phyloP scores from a whole-genome alignment of 2,329 filamentous ascomycete genomes.

The Arthrobotrys musiformis region DNA sequence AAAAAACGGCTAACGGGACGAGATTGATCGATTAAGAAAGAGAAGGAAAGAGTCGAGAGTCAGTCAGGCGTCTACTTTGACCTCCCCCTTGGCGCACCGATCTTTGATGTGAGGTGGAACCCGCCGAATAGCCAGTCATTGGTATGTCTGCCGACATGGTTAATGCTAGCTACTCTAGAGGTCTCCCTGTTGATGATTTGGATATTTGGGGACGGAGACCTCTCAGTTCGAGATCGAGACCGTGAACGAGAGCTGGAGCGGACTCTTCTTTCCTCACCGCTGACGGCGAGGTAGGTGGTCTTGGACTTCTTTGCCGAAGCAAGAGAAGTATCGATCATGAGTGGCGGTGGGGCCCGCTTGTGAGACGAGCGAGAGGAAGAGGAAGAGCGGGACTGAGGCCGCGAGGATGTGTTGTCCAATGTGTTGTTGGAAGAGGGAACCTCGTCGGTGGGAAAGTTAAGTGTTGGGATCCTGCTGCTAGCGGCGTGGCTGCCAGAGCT shows the following conservation, averaged over 20 bases:
- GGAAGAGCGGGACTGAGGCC: constrained; percentile 35
- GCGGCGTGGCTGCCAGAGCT: constrained; percentile 17
- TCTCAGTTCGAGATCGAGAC: neutral
- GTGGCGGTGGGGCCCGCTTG: constrained; percentile 28
- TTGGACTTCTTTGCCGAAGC: constrained; percentile 43
- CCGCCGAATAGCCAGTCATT: constrained; percentile 56
- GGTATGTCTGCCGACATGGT: constrained; percentile 51
- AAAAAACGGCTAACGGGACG: neutral
- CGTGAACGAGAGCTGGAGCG: constrained; percentile 37
- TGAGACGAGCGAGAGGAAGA: constrained; percentile 46
- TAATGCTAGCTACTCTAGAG: constrained; percentile 46
- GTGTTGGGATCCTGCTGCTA: constrained; percentile 25
- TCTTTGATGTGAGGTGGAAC: constrained; percentile 51
- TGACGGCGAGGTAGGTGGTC: constrained; percentile 34
- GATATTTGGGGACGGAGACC: constrained; percentile 28
- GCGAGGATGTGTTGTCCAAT: constrained; percentile 40
- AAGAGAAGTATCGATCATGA: constrained; percentile 46
- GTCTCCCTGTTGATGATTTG: constrained; percentile 38
- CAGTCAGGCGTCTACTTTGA: constrained; percentile 19
- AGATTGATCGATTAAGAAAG: neutral
- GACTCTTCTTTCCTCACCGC: constrained; percentile 2
- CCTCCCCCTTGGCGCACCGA: constrained; percentile 43
- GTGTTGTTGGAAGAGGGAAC: constrained; percentile 25
- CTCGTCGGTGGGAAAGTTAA: constrained; percentile 34
- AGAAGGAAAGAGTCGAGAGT: constrained; percentile 1